These are phyloP conservation scores for Testicularia cyperi DNA, from an alignment of 1,284 basidiomycete species.

Conservation along the genomic window DNA sequence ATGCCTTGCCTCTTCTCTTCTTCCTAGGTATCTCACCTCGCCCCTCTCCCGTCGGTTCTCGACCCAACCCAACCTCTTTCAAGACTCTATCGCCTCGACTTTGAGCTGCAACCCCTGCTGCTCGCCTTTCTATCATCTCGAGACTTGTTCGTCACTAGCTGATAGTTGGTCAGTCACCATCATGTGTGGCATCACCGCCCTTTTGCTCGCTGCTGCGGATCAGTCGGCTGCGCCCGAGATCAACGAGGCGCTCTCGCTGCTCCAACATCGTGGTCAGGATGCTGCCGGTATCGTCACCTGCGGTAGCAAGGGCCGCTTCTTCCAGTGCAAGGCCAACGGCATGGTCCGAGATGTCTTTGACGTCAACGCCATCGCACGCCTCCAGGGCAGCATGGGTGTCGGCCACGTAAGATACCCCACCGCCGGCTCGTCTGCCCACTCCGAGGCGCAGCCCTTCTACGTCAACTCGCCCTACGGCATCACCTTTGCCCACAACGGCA, in stretches of 20 bases:
- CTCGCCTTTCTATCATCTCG: background rate
- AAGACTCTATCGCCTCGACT: background rate
- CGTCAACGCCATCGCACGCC: conserved; percentile 71
- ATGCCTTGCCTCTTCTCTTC: conserved; percentile 12
- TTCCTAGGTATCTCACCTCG: background rate
- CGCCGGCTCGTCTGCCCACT: conserved; percentile 89
- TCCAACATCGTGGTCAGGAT: conserved; percentile 75
- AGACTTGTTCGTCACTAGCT: background rate
- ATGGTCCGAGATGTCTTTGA: conserved; percentile 99
- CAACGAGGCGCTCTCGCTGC: conserved; percentile 59
- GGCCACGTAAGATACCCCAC: conserved; percentile 88
- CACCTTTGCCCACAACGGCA: conserved; percentile 98
- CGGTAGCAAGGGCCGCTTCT: conserved; percentile 89
- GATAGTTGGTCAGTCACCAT: background rate
- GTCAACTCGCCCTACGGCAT: conserved; percentile 99
- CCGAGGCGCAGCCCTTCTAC: conserved; percentile 99
- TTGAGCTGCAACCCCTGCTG: background rate
- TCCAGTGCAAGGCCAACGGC: conserved; percentile 99
- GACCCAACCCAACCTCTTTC: conserved; percentile 18
- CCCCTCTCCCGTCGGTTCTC: conserved; percentile 10
- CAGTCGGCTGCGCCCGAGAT: conserved; percentile 53
- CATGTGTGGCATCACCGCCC: conserved; percentile 60
- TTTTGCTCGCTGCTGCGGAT: conserved; percentile 48
- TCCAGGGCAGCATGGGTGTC: conserved; percentile 93
- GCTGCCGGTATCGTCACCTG: conserved; percentile 98